Base-by-base conservation (phyloP, 148 eudicot species). In the Rhododendron griersonianum region DNA sequence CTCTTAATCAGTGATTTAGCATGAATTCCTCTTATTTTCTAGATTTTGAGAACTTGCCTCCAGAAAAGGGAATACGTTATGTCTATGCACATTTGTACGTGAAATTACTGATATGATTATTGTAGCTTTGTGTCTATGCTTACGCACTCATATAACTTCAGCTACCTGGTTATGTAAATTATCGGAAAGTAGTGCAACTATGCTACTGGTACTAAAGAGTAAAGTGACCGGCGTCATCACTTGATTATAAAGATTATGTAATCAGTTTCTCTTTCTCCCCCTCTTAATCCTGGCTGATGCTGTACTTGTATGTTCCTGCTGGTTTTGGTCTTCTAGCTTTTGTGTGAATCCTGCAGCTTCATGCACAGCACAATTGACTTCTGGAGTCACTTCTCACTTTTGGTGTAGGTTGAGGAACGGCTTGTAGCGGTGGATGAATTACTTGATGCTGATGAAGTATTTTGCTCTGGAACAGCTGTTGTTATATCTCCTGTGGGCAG, bases 401-500 rank as follows among this genome's bases (percentile, higher is more conserved):
- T 30, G 30, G 30, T 30, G 30, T 30, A 30, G 30, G 30, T 30
- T 30, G 30, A 30, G 87, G 99, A 97, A 89, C 92, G 93, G 76
- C 91, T 59, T 76, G 95, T 97, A 82, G 77, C 98, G 10, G 96
- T 95, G 71, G 98, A 97, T 35, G 93, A 97, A 84, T 89, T 97
- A 89, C 98, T 95, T 45, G 89, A 94, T 88, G 99, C 99, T 18
- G 99, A 97, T 93, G 99, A 97, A 92, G 98, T 97, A 76, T 97
- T 97, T 86, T 95, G 98, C 85, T 95, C 99, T 19, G 99, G 98
- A 89, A 97, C 99, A 30, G 99, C 98, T 39, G 99, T 97, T 77
- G 99, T 97, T 65, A 90, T 97, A 83, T 95, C 98, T 69, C 99
- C 98, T 63, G 99, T 97, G 80, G 99, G 99, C 83, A 97, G 98